Conservation (phyloP, 192 early-diverging fungal genomes). For the Nowakowskiella sp. region DNA sequence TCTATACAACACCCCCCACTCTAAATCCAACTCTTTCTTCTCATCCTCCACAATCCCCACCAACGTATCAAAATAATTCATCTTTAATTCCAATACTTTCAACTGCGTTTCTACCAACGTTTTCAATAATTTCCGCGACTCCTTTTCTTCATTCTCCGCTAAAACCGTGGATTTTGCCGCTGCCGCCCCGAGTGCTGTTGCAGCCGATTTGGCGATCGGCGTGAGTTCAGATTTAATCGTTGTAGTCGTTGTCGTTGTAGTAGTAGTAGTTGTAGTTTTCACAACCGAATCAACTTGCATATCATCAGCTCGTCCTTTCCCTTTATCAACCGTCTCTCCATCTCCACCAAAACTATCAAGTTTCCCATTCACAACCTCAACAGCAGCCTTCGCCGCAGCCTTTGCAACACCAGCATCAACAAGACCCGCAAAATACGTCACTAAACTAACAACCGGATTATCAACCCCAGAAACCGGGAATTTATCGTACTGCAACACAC, state of each 20-base stretch:
- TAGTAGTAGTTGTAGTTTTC: conserved; percentile 3
- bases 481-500: conserved; percentile 59
- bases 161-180: conserved; percentile 82
- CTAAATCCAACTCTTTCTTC: conserved; percentile 64
- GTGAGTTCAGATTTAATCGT: conserved; percentile 14
- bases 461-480: conserved; percentile 72
- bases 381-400: conserved; percentile 77
- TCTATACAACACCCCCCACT: conserved; percentile 51
- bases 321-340: too few species aligned
- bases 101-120: conserved; percentile 79
- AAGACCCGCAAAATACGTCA: conserved; percentile 77
- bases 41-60: conserved; percentile 86
- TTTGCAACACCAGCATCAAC: conserved; percentile 82
- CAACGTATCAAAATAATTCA: conserved; percentile 88
- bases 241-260: conserved; percentile 10
- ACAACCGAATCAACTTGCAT: not conserved
- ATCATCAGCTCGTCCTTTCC: not conserved
- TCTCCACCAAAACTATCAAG: too few species aligned
- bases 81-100: conserved; percentile 83
- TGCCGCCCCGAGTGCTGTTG: conserved; percentile 84
- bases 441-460: conserved; percentile 87
- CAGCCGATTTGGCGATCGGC: conserved; percentile 67
- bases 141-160: conserved; percentile 75
- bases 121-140: conserved; percentile 74
- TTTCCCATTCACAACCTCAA: conserved; percentile 34